Evolutionary conservation across 192 early-diverging fungal species (phyloP).

Genomic region (Backusella westeae): DNA sequence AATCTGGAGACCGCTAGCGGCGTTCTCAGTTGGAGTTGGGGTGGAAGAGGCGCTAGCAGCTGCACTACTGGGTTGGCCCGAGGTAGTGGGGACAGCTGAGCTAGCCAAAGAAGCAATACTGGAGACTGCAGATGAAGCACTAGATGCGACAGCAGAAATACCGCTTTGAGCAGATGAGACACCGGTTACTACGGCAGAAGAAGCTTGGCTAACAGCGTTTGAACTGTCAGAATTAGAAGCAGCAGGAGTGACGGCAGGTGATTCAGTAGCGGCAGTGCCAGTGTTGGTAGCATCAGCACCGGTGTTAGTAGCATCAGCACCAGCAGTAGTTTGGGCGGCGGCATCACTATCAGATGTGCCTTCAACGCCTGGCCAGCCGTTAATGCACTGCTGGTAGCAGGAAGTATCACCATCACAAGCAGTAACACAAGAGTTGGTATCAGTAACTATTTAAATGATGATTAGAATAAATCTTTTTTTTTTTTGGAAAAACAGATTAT

Average conservation of each 20-base stretch:
- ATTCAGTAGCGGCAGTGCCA: not conserved
- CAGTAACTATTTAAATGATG: not conserved
- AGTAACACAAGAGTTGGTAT: conserved; percentile 7
- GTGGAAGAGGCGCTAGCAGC: conserved; percentile 13
- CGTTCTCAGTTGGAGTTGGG: not conserved
- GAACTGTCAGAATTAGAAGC: not conserved
- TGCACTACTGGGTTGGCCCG: not conserved
- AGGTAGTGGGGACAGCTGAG: not conserved
- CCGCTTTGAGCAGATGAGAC: not conserved
- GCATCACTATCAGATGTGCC: not conserved
- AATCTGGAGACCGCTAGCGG: not conserved
- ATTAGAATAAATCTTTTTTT: not conserved
- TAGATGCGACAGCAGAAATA: not conserved
- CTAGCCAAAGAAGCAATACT: not conserved
- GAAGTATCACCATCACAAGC: not conserved
- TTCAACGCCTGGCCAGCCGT: not conserved
- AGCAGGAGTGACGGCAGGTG: not conserved
- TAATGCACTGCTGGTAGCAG: conserved; percentile 12
- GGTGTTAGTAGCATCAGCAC: not conserved
- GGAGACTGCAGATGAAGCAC: not conserved
- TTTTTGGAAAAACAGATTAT: not conserved
- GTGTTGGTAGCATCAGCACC: not conserved
- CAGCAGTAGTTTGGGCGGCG: not conserved
- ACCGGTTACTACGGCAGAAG: not conserved
- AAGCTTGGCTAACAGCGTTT: not conserved